A percentile compares a stretch with the other conserved stretches of the same genome.
Evolutionary conservation across 1,139 yeast genomes (phyloP).

Genomic region (Yamadazyma pseudoaaseri): DNA sequence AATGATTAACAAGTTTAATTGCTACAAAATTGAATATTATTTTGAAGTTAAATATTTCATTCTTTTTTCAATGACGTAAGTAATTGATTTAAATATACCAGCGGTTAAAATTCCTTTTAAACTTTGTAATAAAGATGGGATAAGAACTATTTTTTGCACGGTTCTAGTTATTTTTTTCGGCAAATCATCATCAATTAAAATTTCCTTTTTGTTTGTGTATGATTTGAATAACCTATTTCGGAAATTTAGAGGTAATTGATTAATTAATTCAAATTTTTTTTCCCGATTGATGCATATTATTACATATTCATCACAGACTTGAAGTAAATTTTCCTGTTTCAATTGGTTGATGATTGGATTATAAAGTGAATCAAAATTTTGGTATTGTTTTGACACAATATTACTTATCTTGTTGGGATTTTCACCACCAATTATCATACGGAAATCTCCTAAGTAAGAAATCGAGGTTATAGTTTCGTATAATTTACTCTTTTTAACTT

Average conservation of each 20-base stretch:
- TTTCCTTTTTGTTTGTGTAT: not conserved
- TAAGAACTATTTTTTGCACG: constrained; percentile 60
- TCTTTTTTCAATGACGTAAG: constrained; percentile 77
- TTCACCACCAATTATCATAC: constrained; percentile 87
- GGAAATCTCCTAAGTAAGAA: constrained; percentile 87
- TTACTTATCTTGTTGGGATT: constrained; percentile 86
- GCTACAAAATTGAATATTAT: too few species aligned
- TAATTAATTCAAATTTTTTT: constrained; percentile 21
- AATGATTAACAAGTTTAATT: too few species aligned
- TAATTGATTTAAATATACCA: constrained; percentile 68
- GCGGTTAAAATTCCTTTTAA: constrained; percentile 85
- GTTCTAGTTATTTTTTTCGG: constrained; percentile 32
- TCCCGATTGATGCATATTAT: not conserved
- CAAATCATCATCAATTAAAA: not conserved
- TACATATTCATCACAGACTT: constrained; percentile 18
- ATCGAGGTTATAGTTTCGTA: constrained; percentile 76
- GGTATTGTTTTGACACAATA: constrained; percentile 76
- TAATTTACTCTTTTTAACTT: constrained; percentile 61
- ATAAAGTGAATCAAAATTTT: constrained; percentile 68
- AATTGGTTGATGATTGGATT: constrained; percentile 39
- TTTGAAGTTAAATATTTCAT: constrained; percentile 18
- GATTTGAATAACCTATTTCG: constrained; percentile 16
- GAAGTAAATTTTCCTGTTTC: constrained; percentile 29
- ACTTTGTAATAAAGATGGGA: constrained; percentile 74
- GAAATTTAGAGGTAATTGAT: constrained; percentile 54